phyloP scores from a whole-genome alignment of 768 basidiomycete species.

The Clitopilus hobsonii region DNA sequence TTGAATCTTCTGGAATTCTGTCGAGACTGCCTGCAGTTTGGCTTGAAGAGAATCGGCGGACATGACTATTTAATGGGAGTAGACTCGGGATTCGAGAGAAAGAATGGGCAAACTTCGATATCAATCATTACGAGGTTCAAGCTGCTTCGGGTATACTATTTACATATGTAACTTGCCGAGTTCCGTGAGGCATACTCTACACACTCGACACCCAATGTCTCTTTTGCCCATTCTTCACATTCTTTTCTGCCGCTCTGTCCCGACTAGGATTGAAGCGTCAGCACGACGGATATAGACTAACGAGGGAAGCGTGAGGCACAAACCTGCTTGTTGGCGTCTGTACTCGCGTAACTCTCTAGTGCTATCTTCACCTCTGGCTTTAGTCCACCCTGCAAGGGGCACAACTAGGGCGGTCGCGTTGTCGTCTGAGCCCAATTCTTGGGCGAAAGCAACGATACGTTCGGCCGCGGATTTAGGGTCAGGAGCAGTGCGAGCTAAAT shows the following conservation, averaged over 20 bases:
- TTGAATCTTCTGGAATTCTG: slow-evolving; percentile 81
- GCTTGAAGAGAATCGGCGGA: slow-evolving; percentile 48
- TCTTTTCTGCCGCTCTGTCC: slow-evolving; percentile 60
- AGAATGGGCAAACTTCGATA: no score
- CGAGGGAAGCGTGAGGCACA: slow-evolving; percentile 1
- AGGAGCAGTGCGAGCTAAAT: slow-evolving; percentile 69
- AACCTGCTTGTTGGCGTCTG: slow-evolving; percentile 60
- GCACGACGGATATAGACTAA: background rate
- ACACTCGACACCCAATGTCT: no score
- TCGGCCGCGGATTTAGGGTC: slow-evolving; percentile 81
- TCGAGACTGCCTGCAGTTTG: slow-evolving; percentile 62
- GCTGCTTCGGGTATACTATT: no score
- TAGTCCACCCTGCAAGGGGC: slow-evolving; percentile 90
- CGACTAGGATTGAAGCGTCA: slow-evolving; percentile 33
- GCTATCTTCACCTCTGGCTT: slow-evolving; percentile 70
- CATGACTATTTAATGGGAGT: background rate
- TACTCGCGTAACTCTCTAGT: slow-evolving; percentile 85
- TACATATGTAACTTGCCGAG: no score
- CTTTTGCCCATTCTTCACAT: no score
- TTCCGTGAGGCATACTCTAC: no score
- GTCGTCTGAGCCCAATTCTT: slow-evolving; percentile 85
- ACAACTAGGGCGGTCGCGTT: slow-evolving; percentile 90
- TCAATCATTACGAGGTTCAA: no score
- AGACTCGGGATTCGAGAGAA: slow-evolving; percentile 1
- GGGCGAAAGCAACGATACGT: slow-evolving; percentile 77